Conservation (phyloP, 1,139 yeast genomes). For the Geotrichum armillariae region DNA sequence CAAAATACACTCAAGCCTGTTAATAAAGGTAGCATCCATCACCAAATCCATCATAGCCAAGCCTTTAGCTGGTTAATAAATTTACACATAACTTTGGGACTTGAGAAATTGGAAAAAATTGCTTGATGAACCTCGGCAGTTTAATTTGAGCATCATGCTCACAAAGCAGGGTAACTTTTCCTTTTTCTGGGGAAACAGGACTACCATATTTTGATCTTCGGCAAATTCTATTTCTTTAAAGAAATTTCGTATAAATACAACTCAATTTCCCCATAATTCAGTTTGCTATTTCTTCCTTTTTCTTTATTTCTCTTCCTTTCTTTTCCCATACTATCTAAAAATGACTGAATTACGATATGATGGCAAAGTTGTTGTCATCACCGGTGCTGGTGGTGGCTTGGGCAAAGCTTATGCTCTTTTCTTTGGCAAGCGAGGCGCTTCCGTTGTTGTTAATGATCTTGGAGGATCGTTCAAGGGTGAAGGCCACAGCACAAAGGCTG, state of each 20-base stretch:
- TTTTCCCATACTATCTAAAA: background rate
- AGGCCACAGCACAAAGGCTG: constrained; percentile 50
- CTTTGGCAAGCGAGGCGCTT: constrained; percentile 89
- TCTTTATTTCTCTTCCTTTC: background rate
- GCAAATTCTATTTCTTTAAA: background rate
- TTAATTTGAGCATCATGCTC: too few relatives aligned
- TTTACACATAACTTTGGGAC: background rate
- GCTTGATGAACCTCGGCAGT: background rate
- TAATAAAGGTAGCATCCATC: too few relatives aligned
- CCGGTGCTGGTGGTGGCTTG: constrained; percentile 98
- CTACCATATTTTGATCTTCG: background rate
- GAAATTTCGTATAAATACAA: constrained; percentile 6
- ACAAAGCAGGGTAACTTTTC: background rate
- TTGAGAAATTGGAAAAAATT: background rate
- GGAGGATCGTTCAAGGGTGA: constrained; percentile 82
- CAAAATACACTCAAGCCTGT: too few relatives aligned
- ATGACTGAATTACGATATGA: constrained; percentile 50
- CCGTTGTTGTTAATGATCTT: constrained; percentile 86
- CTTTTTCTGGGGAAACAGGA: background rate
- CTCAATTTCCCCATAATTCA: constrained; percentile 12
- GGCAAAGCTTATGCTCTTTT: constrained; percentile 87
- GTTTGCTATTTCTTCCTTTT: background rate
- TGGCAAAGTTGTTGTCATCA: constrained; percentile 84
- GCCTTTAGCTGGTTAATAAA: background rate
- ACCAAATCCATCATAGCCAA: too few relatives aligned